Evolutionary conservation across 1,284 basidiomycete species (phyloP).

Genomic region (Fistulina hepatica): DNA sequence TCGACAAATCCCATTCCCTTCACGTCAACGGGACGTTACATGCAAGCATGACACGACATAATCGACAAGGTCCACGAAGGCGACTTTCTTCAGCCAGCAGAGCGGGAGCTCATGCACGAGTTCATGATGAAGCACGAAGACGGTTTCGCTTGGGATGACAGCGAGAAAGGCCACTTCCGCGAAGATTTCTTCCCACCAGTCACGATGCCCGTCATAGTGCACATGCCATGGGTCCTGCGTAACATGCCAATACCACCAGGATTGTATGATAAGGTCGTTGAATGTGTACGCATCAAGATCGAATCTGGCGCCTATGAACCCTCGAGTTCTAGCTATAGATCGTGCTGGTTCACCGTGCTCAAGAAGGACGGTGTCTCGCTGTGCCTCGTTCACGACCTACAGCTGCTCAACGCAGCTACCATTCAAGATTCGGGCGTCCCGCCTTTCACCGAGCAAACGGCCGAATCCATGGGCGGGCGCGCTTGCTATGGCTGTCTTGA

Average conservation of each 20-base stretch:
- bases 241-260: conserved; percentile 32
- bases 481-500: conserved; percentile 18
- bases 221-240: conserved; percentile 25
- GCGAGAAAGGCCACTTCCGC: conserved; percentile 23
- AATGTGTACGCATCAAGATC: conserved; percentile 24
- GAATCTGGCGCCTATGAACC: conserved; percentile 15
- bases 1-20: conserved; percentile 2
- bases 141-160: conserved; percentile 25
- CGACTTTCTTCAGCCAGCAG: conserved; percentile 14
- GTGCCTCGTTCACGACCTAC: conserved; percentile 21
- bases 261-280: conserved; percentile 24
- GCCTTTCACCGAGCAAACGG: conserved; percentile 17
- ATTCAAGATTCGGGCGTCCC: conserved; percentile 22
- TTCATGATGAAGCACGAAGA: conserved; percentile 15
- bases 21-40: conserved; percentile 8
- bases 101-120: conserved; percentile 16
- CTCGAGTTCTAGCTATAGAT: conserved; percentile 9
- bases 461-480: conserved; percentile 16
- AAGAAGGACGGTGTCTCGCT: conserved; percentile 16
- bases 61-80: conserved; percentile 6
- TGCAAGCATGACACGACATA: background rate
- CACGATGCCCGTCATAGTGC: conserved; percentile 23
- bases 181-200: conserved; percentile 27
- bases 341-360: conserved; percentile 5
- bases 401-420: conserved; percentile 25